Evolutionary conservation across 2,329 filamentous ascomycete species (phyloP).

Genomic region (Aspergillus felis): DNA sequence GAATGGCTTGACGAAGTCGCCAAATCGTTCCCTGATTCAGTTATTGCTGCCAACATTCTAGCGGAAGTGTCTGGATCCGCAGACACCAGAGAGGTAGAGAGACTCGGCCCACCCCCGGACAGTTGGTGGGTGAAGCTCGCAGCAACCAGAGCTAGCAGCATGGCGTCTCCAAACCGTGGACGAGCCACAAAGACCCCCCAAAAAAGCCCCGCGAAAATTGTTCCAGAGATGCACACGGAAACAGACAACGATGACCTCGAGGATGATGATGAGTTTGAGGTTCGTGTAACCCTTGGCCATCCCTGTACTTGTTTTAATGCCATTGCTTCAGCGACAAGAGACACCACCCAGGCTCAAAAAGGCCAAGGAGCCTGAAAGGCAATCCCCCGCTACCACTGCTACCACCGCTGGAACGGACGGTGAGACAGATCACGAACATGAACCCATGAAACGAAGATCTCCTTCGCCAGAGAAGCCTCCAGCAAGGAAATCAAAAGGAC

Average conservation of each 20-base stretch:
- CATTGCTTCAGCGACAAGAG: slow-evolving; percentile 30
- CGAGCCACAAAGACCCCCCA: background rate
- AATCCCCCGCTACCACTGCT: background rate
- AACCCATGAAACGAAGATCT: background rate
- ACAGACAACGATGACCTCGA: slow-evolving; percentile 30
- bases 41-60: slow-evolving; percentile 23
- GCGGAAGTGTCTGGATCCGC: slow-evolving; percentile 20
- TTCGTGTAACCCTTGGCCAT: slow-evolving; percentile 14
- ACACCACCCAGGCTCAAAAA: slow-evolving; percentile 29
- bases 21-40: slow-evolving; percentile 13
- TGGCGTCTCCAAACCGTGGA: slow-evolving; percentile 1
- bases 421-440: slow-evolving; percentile 9
- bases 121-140: slow-evolving; percentile 34
- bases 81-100: slow-evolving; percentile 3
- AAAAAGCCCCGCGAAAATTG: background rate
- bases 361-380: slow-evolving; percentile 4
- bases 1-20: slow-evolving; percentile 39
- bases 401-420: slow-evolving; percentile 5
- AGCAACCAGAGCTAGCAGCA: slow-evolving; percentile 1
- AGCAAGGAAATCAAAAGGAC: slow-evolving; percentile 8
- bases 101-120: slow-evolving; percentile 16
- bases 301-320: slow-evolving; percentile 2
- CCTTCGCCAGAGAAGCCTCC: slow-evolving; percentile 4
- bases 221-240: slow-evolving; percentile 17
- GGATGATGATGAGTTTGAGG: slow-evolving; percentile 38